These are phyloP conservation scores for Cutaneotrichosporon daszewskae DNA, from an alignment of 1,284 basidiomycete species.

Conservation along the genomic window DNA sequence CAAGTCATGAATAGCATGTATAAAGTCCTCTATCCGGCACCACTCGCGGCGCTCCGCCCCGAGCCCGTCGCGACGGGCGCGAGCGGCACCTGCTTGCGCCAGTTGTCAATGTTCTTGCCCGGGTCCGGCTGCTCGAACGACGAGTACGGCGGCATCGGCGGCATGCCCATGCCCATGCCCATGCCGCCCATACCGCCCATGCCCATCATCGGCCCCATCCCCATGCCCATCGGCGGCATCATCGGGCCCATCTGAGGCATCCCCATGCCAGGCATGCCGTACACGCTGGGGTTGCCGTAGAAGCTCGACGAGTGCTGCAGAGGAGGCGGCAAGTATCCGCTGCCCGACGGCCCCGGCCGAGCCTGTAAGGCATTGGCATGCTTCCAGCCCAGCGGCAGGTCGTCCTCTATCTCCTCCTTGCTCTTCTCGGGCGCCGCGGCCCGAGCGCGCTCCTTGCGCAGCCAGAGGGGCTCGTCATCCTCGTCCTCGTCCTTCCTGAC, in stretches of 20 bases:
- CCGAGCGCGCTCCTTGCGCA: constrained; percentile 7
- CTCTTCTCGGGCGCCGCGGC: constrained; percentile 5
- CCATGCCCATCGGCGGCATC: constrained; percentile 9
- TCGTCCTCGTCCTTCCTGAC: constrained; percentile 28
- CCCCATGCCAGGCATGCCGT: constrained; percentile 3
- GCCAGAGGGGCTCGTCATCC: constrained; percentile 29
- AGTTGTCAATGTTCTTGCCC: constrained; percentile 19
- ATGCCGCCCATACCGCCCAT: constrained; percentile 5
- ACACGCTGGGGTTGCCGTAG: constrained; percentile 2
- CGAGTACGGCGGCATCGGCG: constrained; percentile 2
- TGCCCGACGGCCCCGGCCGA: constrained; percentile 4
- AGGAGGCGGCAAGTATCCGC: background rate
- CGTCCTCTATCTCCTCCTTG: constrained; percentile 32
- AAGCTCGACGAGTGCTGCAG: constrained; percentile 5
- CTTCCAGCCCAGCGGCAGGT: constrained; percentile 38
- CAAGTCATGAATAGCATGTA: no score
- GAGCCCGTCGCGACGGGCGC: constrained; percentile 8
- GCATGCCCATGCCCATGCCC: constrained; percentile 9
- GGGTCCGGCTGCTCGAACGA: constrained; percentile 15
- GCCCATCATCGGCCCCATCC: constrained; percentile 8
- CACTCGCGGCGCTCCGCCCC: constrained; percentile 6
- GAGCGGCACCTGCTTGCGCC: constrained; percentile 14
- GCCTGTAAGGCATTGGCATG: constrained; percentile 33
- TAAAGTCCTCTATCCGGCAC: no score
- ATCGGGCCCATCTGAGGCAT: constrained; percentile 6